These are phyloP conservation scores for Sodiomyces alkalinus DNA, from an alignment of 2,329 filamentous ascomycete genomes.

Conservation along the genomic window DNA sequence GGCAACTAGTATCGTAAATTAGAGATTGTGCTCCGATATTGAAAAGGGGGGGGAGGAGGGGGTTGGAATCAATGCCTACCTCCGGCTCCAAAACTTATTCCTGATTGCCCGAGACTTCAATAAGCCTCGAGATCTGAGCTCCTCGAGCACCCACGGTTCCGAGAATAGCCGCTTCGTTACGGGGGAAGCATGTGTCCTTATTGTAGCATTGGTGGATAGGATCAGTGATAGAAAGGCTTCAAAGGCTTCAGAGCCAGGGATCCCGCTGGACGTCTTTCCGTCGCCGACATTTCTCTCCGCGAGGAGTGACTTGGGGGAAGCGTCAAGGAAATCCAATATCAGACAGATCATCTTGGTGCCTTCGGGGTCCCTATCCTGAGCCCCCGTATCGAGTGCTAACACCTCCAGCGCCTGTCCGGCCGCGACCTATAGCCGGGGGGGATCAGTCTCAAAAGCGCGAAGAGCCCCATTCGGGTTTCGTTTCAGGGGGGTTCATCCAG, in stretches of 20 bases:
- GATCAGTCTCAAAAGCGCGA: not conserved
- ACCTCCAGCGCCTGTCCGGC: slow-evolving; percentile 21
- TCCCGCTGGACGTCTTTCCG: too few relatives aligned
- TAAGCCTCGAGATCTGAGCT: slow-evolving; percentile 19
- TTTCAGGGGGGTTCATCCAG: too few relatives aligned
- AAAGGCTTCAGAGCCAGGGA: too few relatives aligned
- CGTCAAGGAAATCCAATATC: slow-evolving; percentile 42
- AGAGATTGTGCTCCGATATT: slow-evolving; percentile 10
- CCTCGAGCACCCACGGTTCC: slow-evolving; percentile 18
- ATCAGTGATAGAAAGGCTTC: slow-evolving; percentile 38
- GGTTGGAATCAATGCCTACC: slow-evolving; percentile 22
- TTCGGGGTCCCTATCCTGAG: slow-evolving; percentile 23
- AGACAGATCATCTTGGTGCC: slow-evolving; percentile 29
- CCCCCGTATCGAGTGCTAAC: slow-evolving; percentile 15
- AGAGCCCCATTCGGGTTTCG: not conserved
- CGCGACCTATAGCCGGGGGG: slow-evolving; percentile 16
- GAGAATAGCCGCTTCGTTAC: slow-evolving; percentile 34
- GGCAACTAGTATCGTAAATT: slow-evolving; percentile 24
- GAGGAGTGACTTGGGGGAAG: slow-evolving; percentile 31
- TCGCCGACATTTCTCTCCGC: slow-evolving; percentile 13
- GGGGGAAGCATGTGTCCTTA: slow-evolving; percentile 30
- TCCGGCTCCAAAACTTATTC: slow-evolving; percentile 35
- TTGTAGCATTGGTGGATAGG: slow-evolving; percentile 32
- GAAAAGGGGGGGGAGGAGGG: not conserved
- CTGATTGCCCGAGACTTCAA: slow-evolving; percentile 22